phyloP scores from a whole-genome alignment of 2,329 filamentous ascomycete species.

The Epichloe scottii region DNA sequence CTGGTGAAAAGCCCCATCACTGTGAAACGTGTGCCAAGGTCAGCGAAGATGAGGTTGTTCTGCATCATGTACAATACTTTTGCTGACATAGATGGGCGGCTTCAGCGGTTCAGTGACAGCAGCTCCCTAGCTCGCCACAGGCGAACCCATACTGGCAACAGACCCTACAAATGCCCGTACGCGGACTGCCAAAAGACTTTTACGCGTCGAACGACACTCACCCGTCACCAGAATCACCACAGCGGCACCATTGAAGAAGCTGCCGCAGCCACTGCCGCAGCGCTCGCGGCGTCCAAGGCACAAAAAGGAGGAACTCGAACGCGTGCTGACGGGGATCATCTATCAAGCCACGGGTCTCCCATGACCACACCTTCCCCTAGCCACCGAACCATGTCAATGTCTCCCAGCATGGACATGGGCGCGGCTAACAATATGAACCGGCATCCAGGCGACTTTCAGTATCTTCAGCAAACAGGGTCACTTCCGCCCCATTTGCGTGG shows the following conservation, averaged over 20 bases:
- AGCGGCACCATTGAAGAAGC: constrained; percentile 92
- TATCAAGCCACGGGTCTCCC: constrained; percentile 61
- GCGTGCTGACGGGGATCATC: constrained; percentile 58
- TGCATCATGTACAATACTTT: neutral
- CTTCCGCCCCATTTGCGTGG: constrained; percentile 76
- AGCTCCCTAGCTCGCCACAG: constrained; percentile 88
- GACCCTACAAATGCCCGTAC: constrained; percentile 95
- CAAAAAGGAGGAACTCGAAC: constrained; percentile 29
- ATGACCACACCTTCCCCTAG: constrained; percentile 71
- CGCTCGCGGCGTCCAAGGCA: constrained; percentile 47
- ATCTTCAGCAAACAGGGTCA: constrained; percentile 60
- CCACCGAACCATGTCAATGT: constrained; percentile 69
- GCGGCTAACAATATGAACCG: constrained; percentile 56
- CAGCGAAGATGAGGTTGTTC: constrained; percentile 18
- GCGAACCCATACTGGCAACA: constrained; percentile 87
- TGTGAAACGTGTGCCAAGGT: constrained; percentile 96
- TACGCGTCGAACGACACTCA: constrained; percentile 86
- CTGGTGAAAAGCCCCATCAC: constrained; percentile 96
- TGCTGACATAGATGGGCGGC: neutral
- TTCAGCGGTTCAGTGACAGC: constrained; percentile 86
- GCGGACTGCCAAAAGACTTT: constrained; percentile 98
- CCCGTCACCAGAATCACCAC: constrained; percentile 90
- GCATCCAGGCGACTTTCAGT: constrained; percentile 51
- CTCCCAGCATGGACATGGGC: constrained; percentile 63
- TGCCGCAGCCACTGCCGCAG: constrained; percentile 76